Evolutionary conservation across 1,284 basidiomycete species (phyloP), one percentile per base, ranked within the genome.

Genomic region (Wolfiporia cocos): DNA sequence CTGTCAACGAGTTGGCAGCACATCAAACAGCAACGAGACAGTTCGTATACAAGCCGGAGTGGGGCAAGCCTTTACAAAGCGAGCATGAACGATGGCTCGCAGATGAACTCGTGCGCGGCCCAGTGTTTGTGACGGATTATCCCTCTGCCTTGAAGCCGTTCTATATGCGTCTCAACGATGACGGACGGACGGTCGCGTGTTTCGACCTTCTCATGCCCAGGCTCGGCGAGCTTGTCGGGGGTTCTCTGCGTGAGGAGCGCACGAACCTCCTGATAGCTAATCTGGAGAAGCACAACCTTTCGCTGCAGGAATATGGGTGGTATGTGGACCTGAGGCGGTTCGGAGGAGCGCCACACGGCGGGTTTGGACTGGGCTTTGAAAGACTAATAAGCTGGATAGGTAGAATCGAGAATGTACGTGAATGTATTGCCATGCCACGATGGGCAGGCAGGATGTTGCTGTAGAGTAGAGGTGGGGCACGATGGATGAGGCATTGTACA

Each of bases 71-170:
- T 1, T 68, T 99, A 20, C 80, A 85, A 50, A 88, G 86, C 57
- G 94, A 97, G 60, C 94, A 98, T 61, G 96, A 99, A 64, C 81
- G 81, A 44, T 96, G 85, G 78, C 72, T 99, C 3, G 86, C 92
- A 0, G 78, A 82, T 36, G 63, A 64, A n/a, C 65, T 82, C 37
- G 59, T 77, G 41, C 59, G 68, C 18, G 84, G 83, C 0, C 95
- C 96, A 0, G 75, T 94, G 1, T 98, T 98, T 58, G 85, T 99
- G 34, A 91, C 84, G 3, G 81, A 95, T 60, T 99, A 98, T 60
- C 95, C 95, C 0, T 65, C 70, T 1, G 24, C 53, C 0, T 63
- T 89, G 49, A 99, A 99, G 63, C 92, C 96, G 6, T 99, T 98
- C 66, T 99, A 99, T 68, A 98, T 98, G 96, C 82, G 87, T 24